Percentiles rank a stretch among this genome's conserved stretches.
phyloP scores from a whole-genome alignment of 1,139 yeast species.

The Candida sanyaensis region DNA sequence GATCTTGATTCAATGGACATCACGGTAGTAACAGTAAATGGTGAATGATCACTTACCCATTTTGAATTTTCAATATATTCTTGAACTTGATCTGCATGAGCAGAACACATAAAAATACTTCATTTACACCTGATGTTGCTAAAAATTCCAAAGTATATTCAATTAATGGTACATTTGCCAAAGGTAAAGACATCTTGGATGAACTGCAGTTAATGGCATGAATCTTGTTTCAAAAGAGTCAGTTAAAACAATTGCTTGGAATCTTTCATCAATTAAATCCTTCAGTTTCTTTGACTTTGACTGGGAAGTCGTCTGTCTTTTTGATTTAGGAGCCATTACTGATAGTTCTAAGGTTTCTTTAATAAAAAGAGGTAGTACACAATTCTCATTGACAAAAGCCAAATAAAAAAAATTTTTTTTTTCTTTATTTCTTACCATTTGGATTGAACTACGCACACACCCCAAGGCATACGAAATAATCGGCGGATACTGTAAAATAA shows the following conservation, averaged over 20 bases:
- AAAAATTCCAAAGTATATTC: slow-evolving; percentile 94
- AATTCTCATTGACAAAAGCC: too few species aligned
- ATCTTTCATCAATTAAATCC: slow-evolving; percentile 66
- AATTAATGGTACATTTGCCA: slow-evolving; percentile 90
- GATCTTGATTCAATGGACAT: slow-evolving; percentile 88
- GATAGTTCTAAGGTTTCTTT: neutral
- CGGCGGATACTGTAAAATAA: too few species aligned
- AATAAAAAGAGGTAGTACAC: neutral
- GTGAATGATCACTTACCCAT: slow-evolving; percentile 75
- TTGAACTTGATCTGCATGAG: slow-evolving; percentile 88
- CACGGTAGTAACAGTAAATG: slow-evolving; percentile 76
- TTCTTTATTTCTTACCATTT: too few species aligned
- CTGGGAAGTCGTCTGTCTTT: slow-evolving; percentile 45
- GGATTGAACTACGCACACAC: too few species aligned
- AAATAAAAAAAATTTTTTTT: neutral
- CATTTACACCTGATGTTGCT: slow-evolving; percentile 88
- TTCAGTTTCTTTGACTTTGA: slow-evolving; percentile 46
- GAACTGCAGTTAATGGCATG: slow-evolving; percentile 83
- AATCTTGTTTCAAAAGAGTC: slow-evolving; percentile 92
- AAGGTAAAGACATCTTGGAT: slow-evolving; percentile 89
- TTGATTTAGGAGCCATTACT: slow-evolving; percentile 26
- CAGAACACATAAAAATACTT: slow-evolving; percentile 87
- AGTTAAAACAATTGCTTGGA: slow-evolving; percentile 92
- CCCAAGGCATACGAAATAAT: too few species aligned
- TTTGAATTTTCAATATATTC: slow-evolving; percentile 78